Evolutionary conservation across 2,329 filamentous ascomycete genomes (phyloP).

Genomic region (Cryphonectria parasitica): DNA sequence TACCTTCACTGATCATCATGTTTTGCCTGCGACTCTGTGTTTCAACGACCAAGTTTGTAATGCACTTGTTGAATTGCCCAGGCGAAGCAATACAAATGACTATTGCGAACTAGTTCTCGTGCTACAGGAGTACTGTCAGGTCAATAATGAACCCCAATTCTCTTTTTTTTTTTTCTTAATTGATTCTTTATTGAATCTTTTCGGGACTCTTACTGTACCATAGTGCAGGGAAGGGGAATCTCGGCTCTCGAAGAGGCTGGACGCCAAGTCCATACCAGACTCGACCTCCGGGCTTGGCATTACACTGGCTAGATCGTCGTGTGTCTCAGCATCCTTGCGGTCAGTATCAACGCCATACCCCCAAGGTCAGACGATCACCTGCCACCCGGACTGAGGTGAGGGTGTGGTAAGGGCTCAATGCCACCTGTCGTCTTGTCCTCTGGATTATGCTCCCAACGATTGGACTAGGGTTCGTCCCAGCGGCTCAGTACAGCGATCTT

Average conservation of each 20-base stretch:
- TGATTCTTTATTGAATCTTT: neutral
- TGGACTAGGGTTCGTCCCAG: neutral
- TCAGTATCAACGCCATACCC: neutral
- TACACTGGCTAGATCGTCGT: neutral
- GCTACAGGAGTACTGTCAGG: neutral
- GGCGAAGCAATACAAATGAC: neutral
- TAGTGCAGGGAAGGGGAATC: neutral
- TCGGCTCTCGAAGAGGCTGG: neutral
- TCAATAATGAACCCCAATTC: neutral
- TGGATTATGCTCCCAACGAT: neutral
- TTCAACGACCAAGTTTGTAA: neutral
- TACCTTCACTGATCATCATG: neutral
- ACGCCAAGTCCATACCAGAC: neutral
- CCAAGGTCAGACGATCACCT: neutral
- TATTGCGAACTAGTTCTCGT: neutral
- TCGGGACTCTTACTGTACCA: neutral
- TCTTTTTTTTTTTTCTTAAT: neutral
- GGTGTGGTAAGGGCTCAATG: neutral
- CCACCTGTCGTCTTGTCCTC: neutral
- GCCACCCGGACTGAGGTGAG: neutral
- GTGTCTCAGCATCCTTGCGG: slow-evolving; percentile 7
- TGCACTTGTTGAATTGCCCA: neutral
- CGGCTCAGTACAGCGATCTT: neutral
- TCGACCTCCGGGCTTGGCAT: neutral
- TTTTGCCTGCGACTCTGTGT: neutral